Evolutionary conservation across 495 filamentous ascomycete species (phyloP).

Genomic region (Chaetomium fimeti): DNA sequence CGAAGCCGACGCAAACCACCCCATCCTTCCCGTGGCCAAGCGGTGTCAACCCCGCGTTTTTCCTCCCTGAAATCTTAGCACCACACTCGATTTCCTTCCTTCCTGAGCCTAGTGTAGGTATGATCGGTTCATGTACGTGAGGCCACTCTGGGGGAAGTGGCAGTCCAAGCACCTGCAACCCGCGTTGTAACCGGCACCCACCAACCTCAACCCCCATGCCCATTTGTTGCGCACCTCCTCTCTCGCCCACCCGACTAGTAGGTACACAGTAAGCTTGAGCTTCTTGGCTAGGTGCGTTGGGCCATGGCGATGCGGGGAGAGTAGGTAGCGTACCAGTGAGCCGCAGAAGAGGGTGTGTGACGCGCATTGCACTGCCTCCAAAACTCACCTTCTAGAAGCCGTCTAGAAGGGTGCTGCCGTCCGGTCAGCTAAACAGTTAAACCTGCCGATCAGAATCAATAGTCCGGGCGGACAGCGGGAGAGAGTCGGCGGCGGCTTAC

Average conservation of each 20-base stretch:
- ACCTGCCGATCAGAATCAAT: constrained; percentile 16
- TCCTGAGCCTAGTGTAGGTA: constrained; percentile 27
- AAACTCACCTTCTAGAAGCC: constrained; percentile 21
- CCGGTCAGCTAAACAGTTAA: neutral
- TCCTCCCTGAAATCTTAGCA: neutral
- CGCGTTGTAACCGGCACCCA: neutral
- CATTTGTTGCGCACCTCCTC: neutral
- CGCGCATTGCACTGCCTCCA: constrained; percentile 1
- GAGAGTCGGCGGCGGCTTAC: neutral
- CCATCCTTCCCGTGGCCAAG: constrained; percentile 9
- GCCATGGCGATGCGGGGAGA: neutral
- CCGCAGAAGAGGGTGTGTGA: constrained; percentile 2
- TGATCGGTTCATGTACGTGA: constrained; percentile 17
- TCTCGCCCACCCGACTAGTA: neutral
- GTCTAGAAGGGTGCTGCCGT: constrained; percentile 19
- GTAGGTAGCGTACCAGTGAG: neutral
- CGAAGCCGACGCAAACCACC: constrained; percentile 22
- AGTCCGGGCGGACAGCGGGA: neutral
- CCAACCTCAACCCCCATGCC: neutral
- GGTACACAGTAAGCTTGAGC: neutral
- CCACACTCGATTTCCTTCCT: constrained; percentile 23
- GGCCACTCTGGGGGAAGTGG: neutral
- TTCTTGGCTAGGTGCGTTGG: neutral
- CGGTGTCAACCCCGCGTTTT: constrained; percentile 18
- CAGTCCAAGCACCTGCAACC: neutral